Base-by-base conservation (phyloP, 2,329 filamentous ascomycete genomes). In the Neofusicoccum sp. region DNA sequence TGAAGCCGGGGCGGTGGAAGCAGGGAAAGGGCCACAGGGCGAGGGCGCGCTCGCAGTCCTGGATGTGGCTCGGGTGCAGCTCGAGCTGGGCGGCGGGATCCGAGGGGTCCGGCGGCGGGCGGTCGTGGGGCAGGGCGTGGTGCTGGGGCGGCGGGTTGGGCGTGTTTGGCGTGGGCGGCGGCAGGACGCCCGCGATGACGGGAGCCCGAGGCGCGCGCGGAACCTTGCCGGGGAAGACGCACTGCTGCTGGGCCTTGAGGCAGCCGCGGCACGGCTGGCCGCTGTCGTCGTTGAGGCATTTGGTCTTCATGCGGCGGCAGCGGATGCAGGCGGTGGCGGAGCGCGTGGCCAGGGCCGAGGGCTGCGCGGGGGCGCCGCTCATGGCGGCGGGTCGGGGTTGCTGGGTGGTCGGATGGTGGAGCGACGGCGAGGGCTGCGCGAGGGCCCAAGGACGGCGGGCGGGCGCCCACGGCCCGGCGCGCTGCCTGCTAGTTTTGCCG, bases 251-350 rank as follows among this genome's bases (percentile, higher is more conserved):
- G 24, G 57, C 57, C 45, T 59, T 59, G 33, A 59, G 26, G 28
- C 57, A 59, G 44, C 57, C 43, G 12, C 57, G 57, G 57, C 57
- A 59, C 9, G 57, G 57, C 57, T 59, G 57, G 57, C 57, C 57
- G 43, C 49, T 47, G 57, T 49, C 57, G 30, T 59, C 57, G 44
- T 59, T 43, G 8, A 59, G 57, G 36, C 57, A 59, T 24, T 59
- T 59, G 7, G 57, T 59, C 57, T 59, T 59, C 44, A 47, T 43
- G 34, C 57, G 57, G 26, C 57, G 57, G 24, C 57, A 59, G 57
- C 57, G 57, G 7, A 49, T 28, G 57, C 57, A 59, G 43, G 57
- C 57, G 16, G 57, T 59, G 43, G 57, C 43, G 8, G 57, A 59
- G 43, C 57, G 57, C 11, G 57, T 59, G 57, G 40, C 57, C 14